Conservation (phyloP, 106 monocot species). For the Triglochin maritima region DNA sequence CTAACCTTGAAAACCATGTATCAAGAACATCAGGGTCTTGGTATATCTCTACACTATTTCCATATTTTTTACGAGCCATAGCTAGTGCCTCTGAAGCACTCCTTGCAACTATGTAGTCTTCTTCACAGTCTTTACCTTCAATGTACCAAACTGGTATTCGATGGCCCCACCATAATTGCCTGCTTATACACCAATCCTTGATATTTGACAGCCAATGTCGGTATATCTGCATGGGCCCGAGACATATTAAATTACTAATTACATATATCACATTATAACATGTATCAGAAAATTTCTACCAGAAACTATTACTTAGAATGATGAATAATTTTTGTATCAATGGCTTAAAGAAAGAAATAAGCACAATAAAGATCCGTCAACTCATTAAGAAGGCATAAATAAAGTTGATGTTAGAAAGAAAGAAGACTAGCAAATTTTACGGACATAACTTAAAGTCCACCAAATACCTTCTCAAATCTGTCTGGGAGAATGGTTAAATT, state of each 20-base stretch:
- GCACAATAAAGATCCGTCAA: no score
- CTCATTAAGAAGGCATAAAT: no score
- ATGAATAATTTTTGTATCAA: no score
- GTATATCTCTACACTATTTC: constrained; percentile 86
- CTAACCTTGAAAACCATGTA: constrained; percentile 98
- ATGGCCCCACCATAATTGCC: constrained; percentile 99
- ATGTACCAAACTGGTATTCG: constrained; percentile 98
- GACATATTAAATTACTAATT: no score
- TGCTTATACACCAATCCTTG: constrained; percentile 99
- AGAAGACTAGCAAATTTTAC: no score
- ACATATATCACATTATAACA: no score
- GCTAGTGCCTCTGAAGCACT: constrained; percentile 60
- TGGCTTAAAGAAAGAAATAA: no score
- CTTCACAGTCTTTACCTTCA: constrained; percentile 75
- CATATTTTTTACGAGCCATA: constrained; percentile 73
- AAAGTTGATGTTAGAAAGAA: no score
- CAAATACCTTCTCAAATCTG: constrained; percentile 83
- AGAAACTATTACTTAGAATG: no score
- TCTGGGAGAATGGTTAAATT: constrained; percentile 84
- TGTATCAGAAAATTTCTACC: no score
- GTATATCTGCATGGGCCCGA: constrained; percentile 48
- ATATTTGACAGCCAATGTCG: constrained; percentile 97
- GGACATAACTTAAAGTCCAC: no score
- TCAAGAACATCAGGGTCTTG: constrained; percentile 99
- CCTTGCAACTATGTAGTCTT: constrained; percentile 86